These are phyloP conservation scores for Coemansia sp. DNA, from an alignment of 192 early-diverging fungal genomes.

Conservation along the genomic window DNA sequence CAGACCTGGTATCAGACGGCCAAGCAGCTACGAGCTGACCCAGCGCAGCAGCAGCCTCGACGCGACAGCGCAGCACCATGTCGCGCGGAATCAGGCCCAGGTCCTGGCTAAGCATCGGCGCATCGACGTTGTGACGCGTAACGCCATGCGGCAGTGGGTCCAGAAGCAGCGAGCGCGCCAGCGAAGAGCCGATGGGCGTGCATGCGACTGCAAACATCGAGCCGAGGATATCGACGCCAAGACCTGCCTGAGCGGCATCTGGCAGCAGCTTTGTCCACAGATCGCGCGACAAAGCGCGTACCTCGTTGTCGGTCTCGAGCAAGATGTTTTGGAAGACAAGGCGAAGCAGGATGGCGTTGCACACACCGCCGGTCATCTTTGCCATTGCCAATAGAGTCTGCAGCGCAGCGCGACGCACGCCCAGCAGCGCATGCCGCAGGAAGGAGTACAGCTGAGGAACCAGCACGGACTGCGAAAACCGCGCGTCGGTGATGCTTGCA, in stretches of 20 bases:
- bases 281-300: constrained; percentile 22
- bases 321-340: constrained; percentile 90
- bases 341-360: constrained; percentile 39
- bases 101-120: constrained; percentile 90
- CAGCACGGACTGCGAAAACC: constrained; percentile 52
- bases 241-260: constrained; percentile 12
- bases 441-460: constrained; percentile 92
- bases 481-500: constrained; percentile 6
- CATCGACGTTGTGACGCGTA: constrained; percentile 75
- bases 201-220: constrained; percentile 69
- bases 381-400: constrained; percentile 74
- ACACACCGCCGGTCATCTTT: constrained; percentile 46
- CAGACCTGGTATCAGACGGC: constrained; percentile 52
- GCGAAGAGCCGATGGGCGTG: constrained; percentile 82
- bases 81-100: constrained; percentile 74
- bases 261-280: constrained; percentile 69
- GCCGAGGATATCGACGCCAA: constrained; percentile 18
- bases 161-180: constrained; percentile 57
- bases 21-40: constrained; percentile 68
- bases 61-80: constrained; percentile 75
- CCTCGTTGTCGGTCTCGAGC: constrained; percentile 70
- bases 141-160: neutral
- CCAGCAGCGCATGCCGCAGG: constrained; percentile 85
- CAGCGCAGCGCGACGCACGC: constrained; percentile 80
- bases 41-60: constrained; percentile 72